Percentiles rank a stretch among this genome's conserved stretches.
These are phyloP conservation scores for Vitellaria paradoxa DNA, from an alignment of 179 eudicot species.

Conservation along the genomic window DNA sequence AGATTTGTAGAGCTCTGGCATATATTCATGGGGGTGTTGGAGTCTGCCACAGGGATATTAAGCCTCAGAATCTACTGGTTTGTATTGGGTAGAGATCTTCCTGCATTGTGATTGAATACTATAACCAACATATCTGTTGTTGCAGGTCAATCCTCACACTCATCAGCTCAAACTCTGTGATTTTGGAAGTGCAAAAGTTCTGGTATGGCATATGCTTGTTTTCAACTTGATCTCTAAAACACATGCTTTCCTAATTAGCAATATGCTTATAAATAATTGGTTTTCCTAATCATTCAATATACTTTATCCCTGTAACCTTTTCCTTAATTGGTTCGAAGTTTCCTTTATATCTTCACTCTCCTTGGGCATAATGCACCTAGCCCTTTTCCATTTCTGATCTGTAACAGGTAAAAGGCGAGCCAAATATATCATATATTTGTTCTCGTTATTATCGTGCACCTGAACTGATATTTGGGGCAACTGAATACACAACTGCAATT, in stretches of 20 bases:
- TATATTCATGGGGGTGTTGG: conserved; percentile 65
- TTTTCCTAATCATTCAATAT: no score
- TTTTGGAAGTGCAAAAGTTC: conserved; percentile 70
- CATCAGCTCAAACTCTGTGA: conserved; percentile 68
- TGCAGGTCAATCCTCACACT: conserved; percentile 72
- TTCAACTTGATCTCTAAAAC: neutral
- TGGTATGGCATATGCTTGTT: conserved; percentile 33
- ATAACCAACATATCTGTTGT: neutral
- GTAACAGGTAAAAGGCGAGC: conserved; percentile 59
- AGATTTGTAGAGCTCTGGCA: conserved; percentile 75
- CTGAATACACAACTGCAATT: conserved; percentile 65
- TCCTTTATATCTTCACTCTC: neutral
- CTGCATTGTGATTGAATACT: conserved; percentile 1
- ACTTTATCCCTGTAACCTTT: neutral
- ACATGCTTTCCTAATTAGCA: neutral
- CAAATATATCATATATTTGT: conserved; percentile 70
- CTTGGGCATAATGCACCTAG: neutral
- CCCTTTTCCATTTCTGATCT: neutral
- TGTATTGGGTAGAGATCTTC: conserved; percentile 13
- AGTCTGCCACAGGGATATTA: conserved; percentile 76
- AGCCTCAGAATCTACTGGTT: conserved; percentile 77
- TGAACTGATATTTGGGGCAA: conserved; percentile 69
- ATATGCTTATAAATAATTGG: no score
- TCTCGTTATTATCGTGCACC: conserved; percentile 77
- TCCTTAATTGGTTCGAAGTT: neutral